phyloP scores from a whole-genome alignment of 2,329 filamentous ascomycete species.

The Aspergillus pseudoterreus region DNA sequence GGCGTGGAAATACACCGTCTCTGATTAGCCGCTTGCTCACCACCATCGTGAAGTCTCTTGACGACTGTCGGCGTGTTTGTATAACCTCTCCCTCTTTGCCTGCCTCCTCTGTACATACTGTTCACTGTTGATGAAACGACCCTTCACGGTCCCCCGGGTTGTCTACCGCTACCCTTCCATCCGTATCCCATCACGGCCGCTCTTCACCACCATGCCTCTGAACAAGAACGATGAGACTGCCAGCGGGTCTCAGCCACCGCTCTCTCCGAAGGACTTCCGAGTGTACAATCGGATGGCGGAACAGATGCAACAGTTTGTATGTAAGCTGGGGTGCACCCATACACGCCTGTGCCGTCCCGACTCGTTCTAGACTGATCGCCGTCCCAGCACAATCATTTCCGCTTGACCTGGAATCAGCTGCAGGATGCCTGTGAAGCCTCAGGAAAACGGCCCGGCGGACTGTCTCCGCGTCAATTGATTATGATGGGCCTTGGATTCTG shows the following conservation, averaged over 20 bases:
- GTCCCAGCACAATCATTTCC: conserved; percentile 70
- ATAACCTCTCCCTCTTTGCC: too few species aligned
- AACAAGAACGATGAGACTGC: not conserved
- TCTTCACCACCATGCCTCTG: not conserved
- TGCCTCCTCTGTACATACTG: too few species aligned
- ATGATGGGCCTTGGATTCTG: conserved; percentile 65
- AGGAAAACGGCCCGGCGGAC: conserved; percentile 55
- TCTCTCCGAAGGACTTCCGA: conserved; percentile 64
- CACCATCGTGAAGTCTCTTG: not conserved
- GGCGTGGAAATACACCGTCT: not conserved
- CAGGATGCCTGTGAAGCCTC: conserved; percentile 60
- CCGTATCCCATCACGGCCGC: not conserved
- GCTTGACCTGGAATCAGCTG: conserved; percentile 67
- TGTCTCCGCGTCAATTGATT: conserved; percentile 68
- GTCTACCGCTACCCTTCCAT: not conserved
- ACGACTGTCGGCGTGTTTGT: too few species aligned
- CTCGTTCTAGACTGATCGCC: conserved; percentile 12
- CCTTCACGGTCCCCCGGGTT: not conserved
- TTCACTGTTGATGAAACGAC: not conserved
- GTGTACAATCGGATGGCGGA: conserved; percentile 71
- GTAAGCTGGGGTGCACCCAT: conserved; percentile 19
- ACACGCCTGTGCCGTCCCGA: not conserved
- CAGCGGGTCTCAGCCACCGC: conserved; percentile 44
- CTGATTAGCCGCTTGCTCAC: not conserved
- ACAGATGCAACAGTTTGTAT: conserved; percentile 69